Percentiles rank a stretch among this genome's conserved stretches.
Conservation (phyloP, 306 rosid species). For the Corylus americana region DNA sequence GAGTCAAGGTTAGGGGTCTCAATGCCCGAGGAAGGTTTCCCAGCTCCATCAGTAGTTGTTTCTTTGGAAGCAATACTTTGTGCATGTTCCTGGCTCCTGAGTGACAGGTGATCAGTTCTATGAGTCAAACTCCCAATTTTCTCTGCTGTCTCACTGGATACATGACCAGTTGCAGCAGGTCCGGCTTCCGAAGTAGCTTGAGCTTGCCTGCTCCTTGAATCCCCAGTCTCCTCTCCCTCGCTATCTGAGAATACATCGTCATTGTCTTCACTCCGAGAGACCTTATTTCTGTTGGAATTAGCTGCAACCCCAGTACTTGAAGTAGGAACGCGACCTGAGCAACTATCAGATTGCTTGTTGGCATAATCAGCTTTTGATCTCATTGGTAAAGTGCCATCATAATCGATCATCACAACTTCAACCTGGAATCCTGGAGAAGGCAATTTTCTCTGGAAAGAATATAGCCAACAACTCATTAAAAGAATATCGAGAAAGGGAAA, state of each 20-base stretch:
- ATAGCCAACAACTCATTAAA: constrained; percentile 22
- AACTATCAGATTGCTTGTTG: constrained; percentile 46
- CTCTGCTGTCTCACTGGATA: constrained; percentile 39
- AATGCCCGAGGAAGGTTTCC: constrained; percentile 28
- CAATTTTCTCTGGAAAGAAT: constrained; percentile 68
- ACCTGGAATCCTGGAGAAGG: constrained; percentile 86
- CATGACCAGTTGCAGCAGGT: constrained; percentile 36
- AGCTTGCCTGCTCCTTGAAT: constrained; percentile 26
- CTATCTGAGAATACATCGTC: constrained; percentile 91
- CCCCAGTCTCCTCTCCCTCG: constrained; percentile 62
- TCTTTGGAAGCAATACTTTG: constrained; percentile 33
- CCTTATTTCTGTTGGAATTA: constrained; percentile 39
- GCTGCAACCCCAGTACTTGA: constrained; percentile 36
- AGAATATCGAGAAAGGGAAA: constrained; percentile 6
- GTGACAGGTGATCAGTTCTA: constrained; percentile 38
- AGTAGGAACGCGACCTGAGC: constrained; percentile 26
- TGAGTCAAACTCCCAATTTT: constrained; percentile 34
- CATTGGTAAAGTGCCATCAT: constrained; percentile 50
- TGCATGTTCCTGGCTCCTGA: constrained; percentile 32
- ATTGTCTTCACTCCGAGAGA: constrained; percentile 42
- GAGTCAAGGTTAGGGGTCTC: constrained; percentile 40
- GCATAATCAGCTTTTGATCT: constrained; percentile 43
- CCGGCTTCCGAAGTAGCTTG: constrained; percentile 29
- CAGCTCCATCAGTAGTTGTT: constrained; percentile 30
- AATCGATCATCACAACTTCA: constrained; percentile 86